Conservation (phyloP, 495 filamentous ascomycete species). For the Bombardia bombarda region DNA sequence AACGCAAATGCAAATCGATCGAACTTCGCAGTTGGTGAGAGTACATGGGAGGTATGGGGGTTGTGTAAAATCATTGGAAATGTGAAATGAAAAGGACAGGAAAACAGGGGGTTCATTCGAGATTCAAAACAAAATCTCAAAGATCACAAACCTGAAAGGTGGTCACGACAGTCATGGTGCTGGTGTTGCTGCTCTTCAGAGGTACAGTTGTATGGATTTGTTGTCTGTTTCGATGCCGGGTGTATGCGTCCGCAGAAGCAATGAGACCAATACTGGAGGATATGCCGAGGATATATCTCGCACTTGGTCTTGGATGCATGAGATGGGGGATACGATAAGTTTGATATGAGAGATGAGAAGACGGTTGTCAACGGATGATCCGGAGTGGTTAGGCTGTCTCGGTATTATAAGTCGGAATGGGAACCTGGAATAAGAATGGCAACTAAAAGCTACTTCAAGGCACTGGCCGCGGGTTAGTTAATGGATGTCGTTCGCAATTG, state of each 20-base stretch:
- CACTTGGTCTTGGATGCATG: too few species aligned
- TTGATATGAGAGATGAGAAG: too few species aligned
- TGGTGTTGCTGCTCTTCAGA: not conserved
- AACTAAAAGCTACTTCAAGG: too few species aligned
- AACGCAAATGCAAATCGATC: too few species aligned
- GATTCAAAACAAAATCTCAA: not conserved
- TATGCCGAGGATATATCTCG: conserved; percentile 9
- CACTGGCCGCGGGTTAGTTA: too few species aligned
- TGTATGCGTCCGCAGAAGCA: conserved; percentile 12
- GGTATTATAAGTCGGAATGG: too few species aligned
- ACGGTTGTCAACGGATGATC: too few species aligned
- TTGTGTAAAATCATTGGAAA: not conserved
- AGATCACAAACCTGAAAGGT: conserved; percentile 35
- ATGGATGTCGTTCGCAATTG: too few species aligned
- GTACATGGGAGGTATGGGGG: not conserved
- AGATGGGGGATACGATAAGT: conserved; percentile 10
- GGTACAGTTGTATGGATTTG: not conserved
- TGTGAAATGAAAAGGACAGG: not conserved
- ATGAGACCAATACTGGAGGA: conserved; percentile 9
- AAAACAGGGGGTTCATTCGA: not conserved
- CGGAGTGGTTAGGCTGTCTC: too few species aligned
- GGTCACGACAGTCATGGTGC: conserved; percentile 29
- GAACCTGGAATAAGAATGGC: too few species aligned
- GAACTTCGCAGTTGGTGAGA: too few species aligned
- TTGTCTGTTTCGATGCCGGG: conserved; percentile 7